Conservation (phyloP, 2,329 filamentous ascomycete genomes). For the Fusarium citri region DNA sequence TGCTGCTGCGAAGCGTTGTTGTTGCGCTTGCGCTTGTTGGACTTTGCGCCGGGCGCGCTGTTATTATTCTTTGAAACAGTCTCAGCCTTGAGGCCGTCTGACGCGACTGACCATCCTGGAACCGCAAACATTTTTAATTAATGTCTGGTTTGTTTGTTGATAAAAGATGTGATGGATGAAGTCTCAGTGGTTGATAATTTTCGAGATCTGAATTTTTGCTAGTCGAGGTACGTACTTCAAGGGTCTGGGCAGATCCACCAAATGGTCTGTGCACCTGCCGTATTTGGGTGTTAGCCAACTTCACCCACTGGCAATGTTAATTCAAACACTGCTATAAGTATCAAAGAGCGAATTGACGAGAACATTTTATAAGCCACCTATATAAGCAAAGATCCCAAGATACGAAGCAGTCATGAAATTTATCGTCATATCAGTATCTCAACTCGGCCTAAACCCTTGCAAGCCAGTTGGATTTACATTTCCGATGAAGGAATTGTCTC, state of each 20-base stretch:
- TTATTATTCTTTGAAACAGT: conserved; percentile 52
- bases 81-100: conserved; percentile 78
- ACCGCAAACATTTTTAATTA: conserved; percentile 82
- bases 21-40: conserved; percentile 69
- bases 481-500: not conserved
- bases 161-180: conserved; percentile 22
- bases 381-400: too few species aligned
- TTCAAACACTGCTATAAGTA: not conserved
- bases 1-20: conserved; percentile 43
- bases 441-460: not conserved
- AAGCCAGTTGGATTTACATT: not conserved
- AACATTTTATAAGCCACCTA: too few species aligned
- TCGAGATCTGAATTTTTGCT: conserved; percentile 29
- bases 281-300: conserved; percentile 4
- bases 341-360: not conserved
- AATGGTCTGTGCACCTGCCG: conserved; percentile 16
- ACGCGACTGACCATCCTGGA: conserved; percentile 88
- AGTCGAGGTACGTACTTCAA: conserved; percentile 20
- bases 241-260: conserved; percentile 3
- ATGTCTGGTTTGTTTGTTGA: conserved; percentile 3
- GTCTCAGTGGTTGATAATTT: conserved; percentile 22
- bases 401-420: accelerated
- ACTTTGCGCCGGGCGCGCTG: conserved; percentile 56
- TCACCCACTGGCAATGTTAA: not conserved
- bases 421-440: not conserved